phyloP scores from a whole-genome alignment of 768 basidiomycete genomes.

The Cantharellus cinnabarinus region DNA sequence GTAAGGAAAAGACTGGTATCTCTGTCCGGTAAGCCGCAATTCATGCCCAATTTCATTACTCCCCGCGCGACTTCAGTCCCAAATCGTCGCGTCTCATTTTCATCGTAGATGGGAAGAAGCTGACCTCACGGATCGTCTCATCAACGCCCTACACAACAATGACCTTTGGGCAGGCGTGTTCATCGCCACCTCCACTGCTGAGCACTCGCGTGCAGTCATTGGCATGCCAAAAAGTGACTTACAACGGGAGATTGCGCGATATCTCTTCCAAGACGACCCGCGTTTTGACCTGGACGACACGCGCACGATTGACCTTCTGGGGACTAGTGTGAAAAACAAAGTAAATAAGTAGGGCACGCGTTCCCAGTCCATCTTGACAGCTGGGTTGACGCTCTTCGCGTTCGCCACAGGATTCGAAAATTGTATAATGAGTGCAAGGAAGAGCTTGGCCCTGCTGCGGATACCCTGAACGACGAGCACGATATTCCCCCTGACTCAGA shows the following conservation, averaged over 20 bases:
- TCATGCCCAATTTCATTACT: background rate
- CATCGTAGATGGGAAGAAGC: constrained; percentile 10
- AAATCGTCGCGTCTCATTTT: background rate
- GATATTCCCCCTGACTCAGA: constrained; percentile 8
- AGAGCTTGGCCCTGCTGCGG: constrained; percentile 6
- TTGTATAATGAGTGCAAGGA: constrained; percentile 10
- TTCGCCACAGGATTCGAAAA: constrained; percentile 4
- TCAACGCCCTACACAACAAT: constrained; percentile 6
- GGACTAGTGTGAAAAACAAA: constrained; percentile 11
- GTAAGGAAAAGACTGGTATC: constrained; percentile 8
- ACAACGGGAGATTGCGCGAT: constrained; percentile 9
- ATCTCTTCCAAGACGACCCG: constrained; percentile 8
- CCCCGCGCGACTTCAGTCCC: background rate
- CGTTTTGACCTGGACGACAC: constrained; percentile 9
- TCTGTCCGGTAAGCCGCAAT: constrained; percentile 7
- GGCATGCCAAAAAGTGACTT: constrained; percentile 10
- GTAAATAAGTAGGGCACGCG: constrained; percentile 8
- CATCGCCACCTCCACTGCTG: constrained; percentile 2
- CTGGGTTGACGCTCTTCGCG: background rate
- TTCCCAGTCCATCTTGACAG: background rate
- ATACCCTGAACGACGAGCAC: constrained; percentile 6
- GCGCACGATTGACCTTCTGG: constrained; percentile 8
- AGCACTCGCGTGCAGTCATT: constrained; percentile 4
- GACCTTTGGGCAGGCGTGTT: constrained; percentile 11
- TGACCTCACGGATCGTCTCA: constrained; percentile 10